Base-by-base conservation (phyloP, 2,329 filamentous ascomycete genomes). In the Mycosphaerelloides madeirae region DNA sequence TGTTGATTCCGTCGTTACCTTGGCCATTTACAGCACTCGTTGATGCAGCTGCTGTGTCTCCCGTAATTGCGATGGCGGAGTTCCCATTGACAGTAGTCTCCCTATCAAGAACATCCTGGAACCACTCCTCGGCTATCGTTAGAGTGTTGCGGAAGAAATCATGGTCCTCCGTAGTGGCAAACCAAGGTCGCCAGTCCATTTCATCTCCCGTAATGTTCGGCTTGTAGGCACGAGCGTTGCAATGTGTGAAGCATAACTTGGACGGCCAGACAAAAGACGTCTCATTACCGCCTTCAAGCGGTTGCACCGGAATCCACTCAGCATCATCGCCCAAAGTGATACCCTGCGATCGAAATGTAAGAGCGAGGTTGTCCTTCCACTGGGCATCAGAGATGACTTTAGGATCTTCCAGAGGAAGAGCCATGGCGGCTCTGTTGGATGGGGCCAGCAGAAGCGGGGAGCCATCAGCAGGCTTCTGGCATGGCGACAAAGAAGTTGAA, bases 101-200 rank as follows among this genome's bases (percentile, higher is more conserved):
- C 28, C 54, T 37, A n/a, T 57, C 53, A 12, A 44, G 40, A 14
- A 46, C 48, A 16, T 41, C 46, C 16, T 37, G 44, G 36, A 55
- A 56, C 62, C 60, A 63, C 14, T 58, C 51, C 38, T 64, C 54
- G 2, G 59, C 57, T n/a, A 54, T 39, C 3, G 49, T 43, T 15
- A 63, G 39, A 13, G 57, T 57, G 44, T 57, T 46, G 29, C 46
- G 44, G 54, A 66, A 70, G n/a, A 63, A 63, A 15, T 41, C 41
- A 1, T 53, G 44, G 19, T 47, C 41, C 6, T 46, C 41, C 6
- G 37, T 29, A 11, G 43, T 43, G 20, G 45, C 37, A 32, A 61
- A 59, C 55, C 53, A 61, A 19, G 32, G 31, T 18, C 49, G 49
- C 58, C 60, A 62, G 19, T 52, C 18, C 14, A 19, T 6, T 14